Evolutionary conservation across 1,284 basidiomycete genomes (phyloP).

Genomic region (Microbotryomycetes sp.): DNA sequence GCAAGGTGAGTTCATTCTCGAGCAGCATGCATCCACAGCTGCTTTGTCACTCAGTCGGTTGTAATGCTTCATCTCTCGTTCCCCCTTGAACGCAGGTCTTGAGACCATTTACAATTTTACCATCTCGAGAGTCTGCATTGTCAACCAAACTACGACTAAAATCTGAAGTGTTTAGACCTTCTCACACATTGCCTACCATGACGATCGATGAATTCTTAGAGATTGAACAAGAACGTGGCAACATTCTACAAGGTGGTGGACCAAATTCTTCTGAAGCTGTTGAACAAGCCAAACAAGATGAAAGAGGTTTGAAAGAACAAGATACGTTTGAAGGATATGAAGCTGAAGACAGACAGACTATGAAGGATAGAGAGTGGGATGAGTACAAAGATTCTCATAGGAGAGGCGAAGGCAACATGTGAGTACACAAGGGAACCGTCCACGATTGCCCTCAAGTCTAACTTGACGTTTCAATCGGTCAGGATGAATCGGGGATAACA

Average conservation of each 20-base stretch:
- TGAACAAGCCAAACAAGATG: conserved; percentile 29
- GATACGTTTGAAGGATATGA: conserved; percentile 32
- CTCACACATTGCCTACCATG: conserved; percentile 91
- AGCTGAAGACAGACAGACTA: conserved; percentile 22
- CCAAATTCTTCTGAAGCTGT: conserved; percentile 30
- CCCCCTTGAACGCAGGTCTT: no score
- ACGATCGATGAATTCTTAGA: conserved; percentile 90
- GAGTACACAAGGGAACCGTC: neutral
- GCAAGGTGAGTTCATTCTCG: conserved; percentile 54
- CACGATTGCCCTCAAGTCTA: neutral
- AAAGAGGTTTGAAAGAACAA: conserved; percentile 30
- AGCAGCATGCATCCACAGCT: no score
- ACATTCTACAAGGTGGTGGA: conserved; percentile 37
- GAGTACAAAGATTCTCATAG: conserved; percentile 35
- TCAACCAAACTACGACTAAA: conserved; percentile 58
- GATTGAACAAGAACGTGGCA: conserved; percentile 55
- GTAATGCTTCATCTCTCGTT: no score
- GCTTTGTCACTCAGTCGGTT: no score
- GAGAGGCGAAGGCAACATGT: conserved; percentile 38
- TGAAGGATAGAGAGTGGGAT: conserved; percentile 34
- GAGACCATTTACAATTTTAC: conserved; percentile 85
- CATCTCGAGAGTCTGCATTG: conserved; percentile 52
- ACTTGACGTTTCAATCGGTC: neutral
- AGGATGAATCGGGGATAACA: conserved; percentile 18
- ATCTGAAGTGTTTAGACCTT: conserved; percentile 74